phyloP scores from a whole-genome alignment of 345 rosid species.

The Garcia nutans region DNA sequence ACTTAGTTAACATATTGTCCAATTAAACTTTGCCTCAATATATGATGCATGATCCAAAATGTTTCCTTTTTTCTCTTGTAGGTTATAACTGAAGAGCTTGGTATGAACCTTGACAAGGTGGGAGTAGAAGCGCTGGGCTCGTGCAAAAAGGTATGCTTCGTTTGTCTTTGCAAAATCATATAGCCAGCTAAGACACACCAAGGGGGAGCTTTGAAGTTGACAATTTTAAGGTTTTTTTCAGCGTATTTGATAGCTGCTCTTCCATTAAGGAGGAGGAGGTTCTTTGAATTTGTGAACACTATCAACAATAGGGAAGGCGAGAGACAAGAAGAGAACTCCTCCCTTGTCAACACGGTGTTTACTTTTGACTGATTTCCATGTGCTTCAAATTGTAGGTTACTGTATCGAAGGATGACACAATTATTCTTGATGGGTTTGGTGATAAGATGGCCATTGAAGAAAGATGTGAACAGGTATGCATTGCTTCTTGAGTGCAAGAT shows the following conservation, averaged over 20 bases:
- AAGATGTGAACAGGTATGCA: slow-evolving; percentile 43
- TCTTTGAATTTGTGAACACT: neutral
- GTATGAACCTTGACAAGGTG: slow-evolving; percentile 84
- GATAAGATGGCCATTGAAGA: slow-evolving; percentile 41
- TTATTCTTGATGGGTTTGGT: slow-evolving; percentile 43
- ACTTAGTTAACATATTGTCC: neutral
- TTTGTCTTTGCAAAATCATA: neutral
- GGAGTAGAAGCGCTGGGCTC: slow-evolving; percentile 74
- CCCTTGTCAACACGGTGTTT: neutral
- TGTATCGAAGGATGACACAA: slow-evolving; percentile 38
- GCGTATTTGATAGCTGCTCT: neutral
- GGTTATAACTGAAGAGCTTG: slow-evolving; percentile 90
- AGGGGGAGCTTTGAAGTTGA: neutral
- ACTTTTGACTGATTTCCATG: neutral
- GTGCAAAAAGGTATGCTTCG: slow-evolving; percentile 68
- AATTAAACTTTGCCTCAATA: neutral
- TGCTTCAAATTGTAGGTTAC: slow-evolving; percentile 22
- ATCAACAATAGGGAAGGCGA: neutral
- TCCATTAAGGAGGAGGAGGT: neutral
- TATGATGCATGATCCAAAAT: neutral
- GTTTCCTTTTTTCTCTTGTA: slow-evolving; percentile 25
- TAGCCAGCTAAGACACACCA: neutral
- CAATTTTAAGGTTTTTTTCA: neutral
- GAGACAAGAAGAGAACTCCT: neutral
- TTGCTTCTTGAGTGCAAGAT: neutral